Conservation (phyloP, 257 asterid species). For the Voacanga thouarsii region DNA sequence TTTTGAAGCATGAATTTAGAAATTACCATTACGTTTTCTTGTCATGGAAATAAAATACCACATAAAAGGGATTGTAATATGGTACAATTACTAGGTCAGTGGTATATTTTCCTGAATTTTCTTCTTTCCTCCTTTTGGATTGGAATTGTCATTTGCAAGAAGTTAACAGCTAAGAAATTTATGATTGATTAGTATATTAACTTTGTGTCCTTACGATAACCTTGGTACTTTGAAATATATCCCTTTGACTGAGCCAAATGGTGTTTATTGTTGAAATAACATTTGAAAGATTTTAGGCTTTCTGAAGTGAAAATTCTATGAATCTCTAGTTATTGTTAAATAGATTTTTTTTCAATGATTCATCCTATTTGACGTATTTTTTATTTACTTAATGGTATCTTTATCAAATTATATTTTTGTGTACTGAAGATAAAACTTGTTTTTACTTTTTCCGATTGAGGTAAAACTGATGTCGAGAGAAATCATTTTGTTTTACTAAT, state of each 20-base stretch:
- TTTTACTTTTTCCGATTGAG: too few relatives aligned
- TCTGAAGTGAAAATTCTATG: not conserved
- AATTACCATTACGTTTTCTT: not conserved
- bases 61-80: not conserved
- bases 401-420: not conserved
- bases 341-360: not conserved
- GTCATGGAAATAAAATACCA: not conserved
- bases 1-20: not conserved
- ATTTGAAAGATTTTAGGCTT: not conserved
- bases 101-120: not conserved
- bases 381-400: not conserved
- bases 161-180: not conserved
- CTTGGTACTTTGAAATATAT: not conserved
- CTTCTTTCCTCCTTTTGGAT: not conserved
- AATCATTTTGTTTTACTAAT: not conserved
- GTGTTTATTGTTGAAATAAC: not conserved
- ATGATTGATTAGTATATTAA: too few relatives aligned
- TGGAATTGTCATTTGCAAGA: not conserved
- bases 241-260: not conserved
- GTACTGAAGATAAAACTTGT: too few relatives aligned
- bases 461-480: not conserved
- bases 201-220: not conserved
- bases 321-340: not conserved
- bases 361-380: not conserved
- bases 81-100: not conserved